Percentiles rank a stretch among this genome's conserved stretches.
Evolutionary conservation across 2,329 filamentous ascomycete species (phyloP).

Genomic region (Cadophora gregata): DNA sequence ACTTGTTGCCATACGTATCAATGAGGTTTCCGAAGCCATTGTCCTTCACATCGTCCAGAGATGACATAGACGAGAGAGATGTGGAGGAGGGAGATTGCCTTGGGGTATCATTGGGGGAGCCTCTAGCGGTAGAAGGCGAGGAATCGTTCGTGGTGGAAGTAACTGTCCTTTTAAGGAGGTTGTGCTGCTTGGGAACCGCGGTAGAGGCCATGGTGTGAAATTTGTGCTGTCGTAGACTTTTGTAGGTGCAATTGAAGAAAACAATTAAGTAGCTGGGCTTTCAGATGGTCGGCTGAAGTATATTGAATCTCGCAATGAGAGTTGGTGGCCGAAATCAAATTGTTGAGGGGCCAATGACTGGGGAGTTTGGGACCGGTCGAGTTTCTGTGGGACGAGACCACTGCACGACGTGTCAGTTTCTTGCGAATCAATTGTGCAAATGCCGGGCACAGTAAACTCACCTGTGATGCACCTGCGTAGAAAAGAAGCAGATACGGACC

Average conservation of each 20-base stretch:
- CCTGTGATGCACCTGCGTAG: not conserved
- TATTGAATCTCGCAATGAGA: constrained; percentile 12
- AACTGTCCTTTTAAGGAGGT: constrained; percentile 38
- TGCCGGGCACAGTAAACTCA: not conserved
- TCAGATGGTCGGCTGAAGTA: not conserved
- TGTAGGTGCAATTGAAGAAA: not conserved
- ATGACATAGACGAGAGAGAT: constrained; percentile 88
- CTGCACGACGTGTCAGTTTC: constrained; percentile 24
- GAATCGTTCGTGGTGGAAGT: constrained; percentile 41
- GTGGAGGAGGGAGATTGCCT: constrained; percentile 78
- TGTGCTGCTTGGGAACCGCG: constrained; percentile 36
- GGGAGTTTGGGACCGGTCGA: constrained; percentile 10
- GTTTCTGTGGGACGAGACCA: constrained; percentile 18
- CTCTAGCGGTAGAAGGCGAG: constrained; percentile 60
- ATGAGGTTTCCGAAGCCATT: constrained; percentile 69
- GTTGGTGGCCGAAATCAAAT: constrained; percentile 25
- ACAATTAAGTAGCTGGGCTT: constrained; percentile 13
- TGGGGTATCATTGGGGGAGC: constrained; percentile 65
- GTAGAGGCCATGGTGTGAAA: constrained; percentile 43
- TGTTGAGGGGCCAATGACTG: constrained; percentile 23
- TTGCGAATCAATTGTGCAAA: constrained; percentile 19
- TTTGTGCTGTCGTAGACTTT: not conserved
- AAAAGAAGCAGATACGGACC: not conserved
- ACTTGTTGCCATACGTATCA: constrained; percentile 94
- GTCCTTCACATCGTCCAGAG: constrained; percentile 57